Percentiles rank a stretch among this genome's conserved stretches.
Conservation (phyloP, 148 eudicot species). For the Spergularia bocconei region DNA sequence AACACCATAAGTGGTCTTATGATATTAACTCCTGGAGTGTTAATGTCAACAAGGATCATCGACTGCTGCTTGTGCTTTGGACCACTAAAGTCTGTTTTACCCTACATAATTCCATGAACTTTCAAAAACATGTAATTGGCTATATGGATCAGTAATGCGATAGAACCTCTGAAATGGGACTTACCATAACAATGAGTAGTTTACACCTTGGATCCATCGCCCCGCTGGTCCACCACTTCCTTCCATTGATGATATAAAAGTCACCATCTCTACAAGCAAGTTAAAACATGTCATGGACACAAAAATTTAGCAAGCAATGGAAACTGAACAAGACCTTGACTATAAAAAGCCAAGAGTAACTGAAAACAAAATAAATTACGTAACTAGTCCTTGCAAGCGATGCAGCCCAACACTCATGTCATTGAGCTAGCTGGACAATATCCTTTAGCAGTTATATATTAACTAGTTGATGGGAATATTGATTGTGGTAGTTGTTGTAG, state of each 20-base stretch:
- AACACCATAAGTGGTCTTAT: conserved; percentile 82
- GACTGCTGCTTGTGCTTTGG: conserved; percentile 92
- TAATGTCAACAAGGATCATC: conserved; percentile 87
- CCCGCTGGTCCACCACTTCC: conserved; percentile 99
- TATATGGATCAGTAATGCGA: not conserved
- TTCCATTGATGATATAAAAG: conserved; percentile 79
- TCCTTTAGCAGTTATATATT: not conserved
- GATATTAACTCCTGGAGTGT: conserved; percentile 69
- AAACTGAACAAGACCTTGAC: not conserved
- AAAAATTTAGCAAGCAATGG: not conserved
- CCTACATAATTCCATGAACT: conserved; percentile 47
- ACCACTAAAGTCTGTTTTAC: conserved; percentile 81
- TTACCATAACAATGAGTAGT: conserved; percentile 86
- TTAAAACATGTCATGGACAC: not conserved
- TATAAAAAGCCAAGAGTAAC: not conserved
- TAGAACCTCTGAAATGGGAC: conserved; percentile 23
- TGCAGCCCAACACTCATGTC: not conserved
- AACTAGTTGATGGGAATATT: not conserved
- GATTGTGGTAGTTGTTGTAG: too few species aligned
- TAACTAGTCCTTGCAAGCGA: too few species aligned
- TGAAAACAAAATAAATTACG: not conserved
- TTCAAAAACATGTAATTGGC: not conserved
- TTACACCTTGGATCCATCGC: conserved; percentile 99
- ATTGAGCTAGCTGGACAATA: not conserved
- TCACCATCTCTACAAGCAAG: conserved; percentile 68